Percentiles rank a stretch among this genome's conserved stretches.
phyloP scores from a whole-genome alignment of 176 grass and related monocot species.

The Zea mays region Zm-B73-REFERENCE-NAM-5.0 NC_050103.1:179701001-179701500 shows the following conservation, averaged over 20 bases:
- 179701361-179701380: constrained; percentile 74
- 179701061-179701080: constrained; percentile 64
- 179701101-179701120: constrained; percentile 70
- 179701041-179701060: constrained; percentile 80
- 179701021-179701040: constrained; percentile 69
- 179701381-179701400: constrained; percentile 73
- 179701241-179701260: constrained; percentile 74
- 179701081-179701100: constrained; percentile 66
- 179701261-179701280: constrained; percentile 58
- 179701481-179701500: constrained; percentile 38
- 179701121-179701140: constrained; percentile 74
- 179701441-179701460: constrained; percentile 75
- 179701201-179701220: constrained; percentile 80
- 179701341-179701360: constrained; percentile 55
- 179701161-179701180: constrained; percentile 71
- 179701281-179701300: constrained; percentile 71
- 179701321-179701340: constrained; percentile 70
- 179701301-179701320: constrained; percentile 56
- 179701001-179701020: constrained; percentile 56
- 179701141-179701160: constrained; percentile 63
- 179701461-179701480: constrained; percentile 49
- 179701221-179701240: constrained; percentile 61
- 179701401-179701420: constrained; percentile 84
- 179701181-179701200: constrained; percentile 62
- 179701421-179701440: constrained; percentile 66